phyloP scores from a whole-genome alignment of 75 land plant genomes.

The Cryptomeria japonica region DNA sequence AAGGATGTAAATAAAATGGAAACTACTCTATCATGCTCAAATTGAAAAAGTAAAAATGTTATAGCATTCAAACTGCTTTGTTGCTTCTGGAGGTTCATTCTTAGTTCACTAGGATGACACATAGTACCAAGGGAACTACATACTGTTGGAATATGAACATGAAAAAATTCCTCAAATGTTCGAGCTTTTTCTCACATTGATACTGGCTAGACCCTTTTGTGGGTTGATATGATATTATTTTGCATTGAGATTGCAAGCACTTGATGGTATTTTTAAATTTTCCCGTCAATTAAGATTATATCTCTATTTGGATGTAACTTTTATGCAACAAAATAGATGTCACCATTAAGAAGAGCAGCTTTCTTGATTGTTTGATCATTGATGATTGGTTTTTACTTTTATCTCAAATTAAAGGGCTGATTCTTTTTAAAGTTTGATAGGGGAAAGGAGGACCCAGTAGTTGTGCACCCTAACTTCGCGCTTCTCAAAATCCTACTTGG shows the following conservation, averaged over 20 bases:
- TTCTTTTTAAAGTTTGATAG: neutral
- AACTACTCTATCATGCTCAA: neutral
- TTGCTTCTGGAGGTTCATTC: neutral
- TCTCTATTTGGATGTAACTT: neutral
- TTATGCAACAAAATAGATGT: neutral
- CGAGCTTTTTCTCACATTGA: neutral
- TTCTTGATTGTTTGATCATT: neutral
- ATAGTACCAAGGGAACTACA: neutral
- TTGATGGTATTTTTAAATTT: neutral
- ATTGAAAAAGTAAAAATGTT: neutral
- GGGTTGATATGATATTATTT: neutral
- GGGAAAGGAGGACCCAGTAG: no score
- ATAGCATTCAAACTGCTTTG: neutral
- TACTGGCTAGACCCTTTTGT: neutral
- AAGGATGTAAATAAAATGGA: neutral
- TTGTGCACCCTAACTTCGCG: no score
- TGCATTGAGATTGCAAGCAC: neutral
- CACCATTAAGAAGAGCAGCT: neutral
- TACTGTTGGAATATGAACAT: neutral
- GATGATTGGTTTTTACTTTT: neutral
- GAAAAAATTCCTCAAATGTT: neutral
- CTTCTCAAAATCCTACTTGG: no score
- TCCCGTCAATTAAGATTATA: neutral
- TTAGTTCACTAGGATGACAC: neutral
- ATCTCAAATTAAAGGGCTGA: neutral